A percentile compares a stretch with the other conserved stretches of the same genome.
These are phyloP conservation scores for Schwanniomyces etchellsii DNA, from an alignment of 1,139 yeast genomes.

Conservation along the genomic window DNA sequence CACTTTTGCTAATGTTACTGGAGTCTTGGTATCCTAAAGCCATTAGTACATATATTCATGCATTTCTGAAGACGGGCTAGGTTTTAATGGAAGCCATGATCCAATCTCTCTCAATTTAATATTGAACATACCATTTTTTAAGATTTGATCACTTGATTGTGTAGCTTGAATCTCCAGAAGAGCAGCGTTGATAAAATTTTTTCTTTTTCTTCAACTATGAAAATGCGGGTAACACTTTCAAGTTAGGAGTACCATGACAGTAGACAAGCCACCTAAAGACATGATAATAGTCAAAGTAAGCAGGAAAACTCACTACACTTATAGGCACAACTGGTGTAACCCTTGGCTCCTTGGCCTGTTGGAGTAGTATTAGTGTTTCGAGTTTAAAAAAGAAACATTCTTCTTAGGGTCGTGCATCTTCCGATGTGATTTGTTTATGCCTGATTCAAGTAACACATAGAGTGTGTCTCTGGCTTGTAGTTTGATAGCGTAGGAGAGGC, in stretches of 20 bases:
- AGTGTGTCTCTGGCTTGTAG: too few relatives aligned
- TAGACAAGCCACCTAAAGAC: neutral
- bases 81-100: too few relatives aligned
- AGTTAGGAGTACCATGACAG: neutral
- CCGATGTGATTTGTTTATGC: too few relatives aligned
- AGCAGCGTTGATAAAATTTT: neutral
- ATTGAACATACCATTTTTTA: neutral
- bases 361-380: too few relatives aligned
- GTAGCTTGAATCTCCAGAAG: neutral
- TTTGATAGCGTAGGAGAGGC: too few relatives aligned
- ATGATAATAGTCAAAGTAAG: neutral
- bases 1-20: constrained; percentile 99
- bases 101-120: neutral
- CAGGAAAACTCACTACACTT: neutral
- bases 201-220: neutral
- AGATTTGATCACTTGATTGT: neutral
- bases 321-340: too few relatives aligned
- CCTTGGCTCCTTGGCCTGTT: too few relatives aligned
- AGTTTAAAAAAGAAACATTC: too few relatives aligned
- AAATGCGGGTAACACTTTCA: neutral
- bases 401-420: too few relatives aligned
- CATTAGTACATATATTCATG: constrained; percentile 3
- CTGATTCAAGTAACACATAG: too few relatives aligned
- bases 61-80: too few relatives aligned
- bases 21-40: constrained; percentile 72